Evolutionary conservation across 2,329 filamentous ascomycete species (phyloP).

Genomic region (Cercospora sojina): DNA sequence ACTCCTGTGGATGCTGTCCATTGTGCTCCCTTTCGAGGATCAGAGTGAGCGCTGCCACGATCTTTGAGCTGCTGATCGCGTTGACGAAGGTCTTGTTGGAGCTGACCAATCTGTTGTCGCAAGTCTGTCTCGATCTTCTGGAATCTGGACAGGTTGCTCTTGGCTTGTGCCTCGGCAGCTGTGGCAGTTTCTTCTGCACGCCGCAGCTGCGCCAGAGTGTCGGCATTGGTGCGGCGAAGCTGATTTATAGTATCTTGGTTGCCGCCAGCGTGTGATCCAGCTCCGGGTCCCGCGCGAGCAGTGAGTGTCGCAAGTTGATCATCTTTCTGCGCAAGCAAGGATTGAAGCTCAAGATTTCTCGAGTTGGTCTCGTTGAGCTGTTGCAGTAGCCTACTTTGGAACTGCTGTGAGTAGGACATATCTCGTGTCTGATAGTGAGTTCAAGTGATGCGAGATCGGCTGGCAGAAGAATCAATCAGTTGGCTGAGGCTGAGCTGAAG

Average conservation of each 20-base stretch:
- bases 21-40: conserved; percentile 1
- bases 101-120: conserved; percentile 8
- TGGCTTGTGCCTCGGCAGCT: conserved; percentile 17
- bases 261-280: not conserved
- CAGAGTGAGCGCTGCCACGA: not conserved
- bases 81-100: conserved; percentile 8
- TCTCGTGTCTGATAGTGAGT: not conserved
- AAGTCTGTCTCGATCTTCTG: conserved; percentile 17
- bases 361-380: conserved; percentile 22
- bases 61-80: conserved; percentile 8
- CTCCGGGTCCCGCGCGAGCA: conserved; percentile 1
- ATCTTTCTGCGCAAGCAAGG: conserved; percentile 24
- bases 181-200: conserved; percentile 13
- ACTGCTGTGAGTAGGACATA: conserved; percentile 25
- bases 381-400: conserved; percentile 19
- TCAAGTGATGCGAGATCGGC: not conserved
- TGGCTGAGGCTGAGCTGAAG: not conserved
- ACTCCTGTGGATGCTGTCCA: conserved; percentile 11
- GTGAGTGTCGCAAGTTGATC: conserved; percentile 21
- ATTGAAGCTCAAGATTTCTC: conserved; percentile 24
- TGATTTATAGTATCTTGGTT: not conserved
- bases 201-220: conserved; percentile 11
- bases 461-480: not conserved
- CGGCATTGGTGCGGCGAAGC: conserved; percentile 13
- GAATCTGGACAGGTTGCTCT: conserved; percentile 10